Evolutionary conservation across 805 yeast genomes (phyloP), one percentile per base, ranked within the genome.

Genomic region (Candida palmyrensis): DNA sequence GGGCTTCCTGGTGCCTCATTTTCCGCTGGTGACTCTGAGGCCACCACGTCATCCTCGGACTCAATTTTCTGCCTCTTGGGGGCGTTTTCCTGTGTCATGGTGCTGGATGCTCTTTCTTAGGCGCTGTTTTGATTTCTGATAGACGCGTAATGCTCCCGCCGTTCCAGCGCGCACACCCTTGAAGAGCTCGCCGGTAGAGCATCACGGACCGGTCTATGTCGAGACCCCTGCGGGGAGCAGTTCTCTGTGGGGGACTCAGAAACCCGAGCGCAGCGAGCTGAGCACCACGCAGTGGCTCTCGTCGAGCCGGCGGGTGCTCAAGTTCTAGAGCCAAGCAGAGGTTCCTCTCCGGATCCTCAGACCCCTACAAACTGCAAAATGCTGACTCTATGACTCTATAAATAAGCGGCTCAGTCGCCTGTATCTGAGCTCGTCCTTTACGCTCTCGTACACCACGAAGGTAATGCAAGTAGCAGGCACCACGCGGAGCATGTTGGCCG

Each of bases 391-490:
- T 21, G n/a, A 21, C 11, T 21, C 24, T 21, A 21, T 21, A 10
- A 21, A n/a, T n/a, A n/a, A n/a, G n/a, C n/a, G n/a, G n/a, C n/a
- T n/a, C n/a, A n/a, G n/a, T 24, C 14, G 27, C 11, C 27, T 24
- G 12, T 24, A 39, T 42, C 43, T 42, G 47, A 38, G 30, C 33
- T 30, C 28, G 28, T 37, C 45, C 44, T 50, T 57, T 11, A 75
- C 62, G 25, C 71, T 66, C 51, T 92, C 98, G 49, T 92, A 92
- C 4, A 83, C 83, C 4, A 82, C 66, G 52, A 92, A 87, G 0
- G 97, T 92, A 9, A 89, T 73, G 50, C 96, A 84, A 3, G 97
- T 89, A 1, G 96, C 88, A 0, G 98, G 98, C 4, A 92, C 69
- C 1, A 90, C 96, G 29, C 97, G 66, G 2, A 84, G 38, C 12